These are phyloP conservation scores for Diaporthe citri DNA, from an alignment of 2,329 filamentous ascomycete genomes.

Conservation along the genomic window DNA sequence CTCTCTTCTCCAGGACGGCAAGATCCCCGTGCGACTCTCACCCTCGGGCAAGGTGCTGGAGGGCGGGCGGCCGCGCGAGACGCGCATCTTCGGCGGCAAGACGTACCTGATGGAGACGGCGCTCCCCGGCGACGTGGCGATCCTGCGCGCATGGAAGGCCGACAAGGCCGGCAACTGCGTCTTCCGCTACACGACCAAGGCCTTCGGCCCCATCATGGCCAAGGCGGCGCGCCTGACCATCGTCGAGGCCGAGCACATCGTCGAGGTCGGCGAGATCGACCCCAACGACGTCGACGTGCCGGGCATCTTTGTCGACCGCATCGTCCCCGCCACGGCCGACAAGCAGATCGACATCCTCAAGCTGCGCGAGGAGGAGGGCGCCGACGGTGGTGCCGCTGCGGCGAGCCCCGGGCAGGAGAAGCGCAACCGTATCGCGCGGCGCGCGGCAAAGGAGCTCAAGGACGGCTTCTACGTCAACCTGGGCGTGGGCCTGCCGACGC, in stretches of 20 bases:
- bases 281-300: constrained; percentile 83
- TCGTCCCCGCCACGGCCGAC: constrained; percentile 78
- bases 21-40: constrained; percentile 74
- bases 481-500: constrained; percentile 83
- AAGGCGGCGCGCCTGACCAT: constrained; percentile 84
- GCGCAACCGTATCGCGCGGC: constrained; percentile 79
- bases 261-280: constrained; percentile 78
- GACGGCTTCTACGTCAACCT: constrained; percentile 85
- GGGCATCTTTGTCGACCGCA: constrained; percentile 85
- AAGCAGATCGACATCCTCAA: constrained; percentile 82
- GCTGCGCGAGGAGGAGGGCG: constrained; percentile 59
- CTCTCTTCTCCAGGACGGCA: constrained; percentile 76
- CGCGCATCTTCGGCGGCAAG: constrained; percentile 78
- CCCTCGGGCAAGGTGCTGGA: constrained; percentile 71
- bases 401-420: constrained; percentile 63
- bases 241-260: constrained; percentile 88
- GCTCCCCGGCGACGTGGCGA: constrained; percentile 81
- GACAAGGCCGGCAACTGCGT: constrained; percentile 84
- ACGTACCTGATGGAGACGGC: constrained; percentile 83
- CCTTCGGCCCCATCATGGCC: constrained; percentile 82
- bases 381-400: constrained; percentile 48
- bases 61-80: constrained; percentile 75
- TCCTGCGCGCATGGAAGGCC: constrained; percentile 81
- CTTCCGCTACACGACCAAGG: constrained; percentile 83
- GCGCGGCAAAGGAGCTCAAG: constrained; percentile 85